phyloP scores from a whole-genome alignment of 805 yeast genomes.

The Kregervanrija fluxuum region DNA sequence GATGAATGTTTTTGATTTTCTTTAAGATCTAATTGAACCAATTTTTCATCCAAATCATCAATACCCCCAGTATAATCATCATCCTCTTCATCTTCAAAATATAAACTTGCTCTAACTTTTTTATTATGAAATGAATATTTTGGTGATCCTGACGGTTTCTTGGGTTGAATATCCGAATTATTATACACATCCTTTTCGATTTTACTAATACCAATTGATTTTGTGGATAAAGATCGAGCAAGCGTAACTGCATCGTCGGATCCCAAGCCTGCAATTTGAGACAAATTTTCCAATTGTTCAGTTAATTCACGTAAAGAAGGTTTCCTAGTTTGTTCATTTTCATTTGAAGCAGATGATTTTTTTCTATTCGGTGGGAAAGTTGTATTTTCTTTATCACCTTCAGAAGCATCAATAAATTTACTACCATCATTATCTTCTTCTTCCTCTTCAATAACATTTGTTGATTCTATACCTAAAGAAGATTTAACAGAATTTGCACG shows the following conservation, averaged over 20 bases:
- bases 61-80: slow-evolving; percentile 1
- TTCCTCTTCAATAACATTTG: not conserved
- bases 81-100: slow-evolving; percentile 8
- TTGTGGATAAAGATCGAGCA: slow-evolving; percentile 71
- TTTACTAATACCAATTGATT: slow-evolving; percentile 53
- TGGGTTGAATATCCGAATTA: slow-evolving; percentile 1
- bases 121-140: slow-evolving; percentile 3
- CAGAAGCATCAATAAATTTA: slow-evolving; percentile 2
- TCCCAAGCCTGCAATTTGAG: slow-evolving; percentile 71
- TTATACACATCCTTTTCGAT: slow-evolving; percentile 39
- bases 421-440: not conserved
- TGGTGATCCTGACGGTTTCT: slow-evolving; percentile 1
- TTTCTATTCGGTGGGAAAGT: too few relatives aligned
- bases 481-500: slow-evolving; percentile 22
- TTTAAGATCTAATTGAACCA: slow-evolving; percentile 1
- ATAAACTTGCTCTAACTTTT: slow-evolving; percentile 9
- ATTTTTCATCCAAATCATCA: not conserved
- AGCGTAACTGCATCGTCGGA: slow-evolving; percentile 77
- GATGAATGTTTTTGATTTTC: not conserved
- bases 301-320: slow-evolving; percentile 70
- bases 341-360: not conserved
- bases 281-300: slow-evolving; percentile 63
- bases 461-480: slow-evolving; percentile 17
- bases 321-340: slow-evolving; percentile 16
- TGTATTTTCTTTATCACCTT: not conserved